Evolutionary conservation across 352 stramenopile species (phyloP), one percentile per base, ranked within the genome.

Genomic region (Phytophthora pinifolia): DNA sequence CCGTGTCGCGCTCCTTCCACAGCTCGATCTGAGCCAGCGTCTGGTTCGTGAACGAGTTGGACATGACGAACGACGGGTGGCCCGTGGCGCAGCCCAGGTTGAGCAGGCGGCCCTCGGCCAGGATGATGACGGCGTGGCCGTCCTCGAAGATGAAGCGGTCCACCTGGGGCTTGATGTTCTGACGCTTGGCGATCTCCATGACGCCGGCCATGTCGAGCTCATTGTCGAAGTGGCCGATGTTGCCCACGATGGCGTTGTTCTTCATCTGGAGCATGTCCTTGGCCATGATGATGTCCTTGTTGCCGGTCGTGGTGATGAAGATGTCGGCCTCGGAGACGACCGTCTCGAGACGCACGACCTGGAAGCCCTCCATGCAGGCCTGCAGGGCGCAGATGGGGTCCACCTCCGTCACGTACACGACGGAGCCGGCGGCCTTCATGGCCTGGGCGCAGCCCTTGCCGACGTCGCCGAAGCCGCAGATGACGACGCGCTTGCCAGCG

Each of bases 81-180:
- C 96, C 97, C 38, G 97, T 99, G 54, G 97, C 96, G 68, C 97
- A 99, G 61, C 96, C 96, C 55, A 99, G 74, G 85, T 99, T 99
- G 38, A 99, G 82, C 64, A 99, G 83, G 81, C 96, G 92, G 70
- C 97, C 96, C 69, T 99, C 96, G 18, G 97, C 97, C 46, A 99
- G 81, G 51, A 99, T 76, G 70, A 99, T 99, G 41, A 99, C 82
- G 68, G 88, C 96, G 59, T 98, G 89, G 59, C 94, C 96, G 57
- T 98, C 87, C 47, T 92, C 72, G 70, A 99, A 99, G 56, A 98
- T 80, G 69, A 99, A 99, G 59, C 83, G 83, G 83, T 99, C 96
- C 17, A 99, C 96, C 79, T 99, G 97, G n/a, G 97, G 97, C 89
- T 99, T 99, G 83, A 99, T 99, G 83, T 99, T 99, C 60, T 98